Evolutionary conservation across 2,329 filamentous ascomycete genomes (phyloP).

Genomic region (Neofusicoccum kwambonambiense): DNA sequence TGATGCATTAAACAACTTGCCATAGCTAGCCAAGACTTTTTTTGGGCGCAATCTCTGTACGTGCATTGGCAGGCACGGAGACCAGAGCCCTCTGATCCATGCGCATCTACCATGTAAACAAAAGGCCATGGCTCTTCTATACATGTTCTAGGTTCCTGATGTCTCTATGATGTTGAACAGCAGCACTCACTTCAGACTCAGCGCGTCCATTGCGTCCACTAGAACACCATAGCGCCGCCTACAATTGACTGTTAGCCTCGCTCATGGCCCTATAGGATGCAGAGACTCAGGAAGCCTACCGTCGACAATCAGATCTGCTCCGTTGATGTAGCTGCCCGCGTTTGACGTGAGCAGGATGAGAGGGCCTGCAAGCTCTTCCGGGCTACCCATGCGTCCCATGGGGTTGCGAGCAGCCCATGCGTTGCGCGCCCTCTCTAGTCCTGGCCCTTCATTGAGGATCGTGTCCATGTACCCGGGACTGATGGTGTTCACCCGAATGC

Average conservation of each 20-base stretch:
- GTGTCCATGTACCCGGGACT: slow-evolving; percentile 78
- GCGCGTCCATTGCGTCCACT: neutral
- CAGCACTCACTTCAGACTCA: too few relatives aligned
- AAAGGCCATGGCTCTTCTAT: neutral
- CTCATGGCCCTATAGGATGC: too few relatives aligned
- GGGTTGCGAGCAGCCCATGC: slow-evolving; percentile 62
- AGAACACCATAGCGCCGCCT: slow-evolving; percentile 17
- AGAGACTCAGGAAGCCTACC: slow-evolving; percentile 35
- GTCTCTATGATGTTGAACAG: too few relatives aligned
- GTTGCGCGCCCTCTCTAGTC: slow-evolving; percentile 52
- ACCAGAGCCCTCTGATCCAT: neutral
- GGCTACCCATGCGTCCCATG: slow-evolving; percentile 63
- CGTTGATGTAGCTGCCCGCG: slow-evolving; percentile 67
- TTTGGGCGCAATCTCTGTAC: neutral
- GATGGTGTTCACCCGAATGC: slow-evolving; percentile 69
- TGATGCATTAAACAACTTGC: neutral
- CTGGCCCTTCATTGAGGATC: slow-evolving; percentile 66
- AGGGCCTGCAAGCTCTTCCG: slow-evolving; percentile 62
- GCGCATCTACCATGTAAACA: neutral
- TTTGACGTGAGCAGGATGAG: slow-evolving; percentile 61
- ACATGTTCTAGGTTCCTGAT: too few relatives aligned
- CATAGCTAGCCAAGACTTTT: neutral
- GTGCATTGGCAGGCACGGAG: slow-evolving; percentile 10
- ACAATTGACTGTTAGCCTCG: neutral
- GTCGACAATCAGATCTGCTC: slow-evolving; percentile 64